Evolutionary conservation across 2,329 filamentous ascomycete species (phyloP).

Genomic region (Xylariaceae sp.): DNA sequence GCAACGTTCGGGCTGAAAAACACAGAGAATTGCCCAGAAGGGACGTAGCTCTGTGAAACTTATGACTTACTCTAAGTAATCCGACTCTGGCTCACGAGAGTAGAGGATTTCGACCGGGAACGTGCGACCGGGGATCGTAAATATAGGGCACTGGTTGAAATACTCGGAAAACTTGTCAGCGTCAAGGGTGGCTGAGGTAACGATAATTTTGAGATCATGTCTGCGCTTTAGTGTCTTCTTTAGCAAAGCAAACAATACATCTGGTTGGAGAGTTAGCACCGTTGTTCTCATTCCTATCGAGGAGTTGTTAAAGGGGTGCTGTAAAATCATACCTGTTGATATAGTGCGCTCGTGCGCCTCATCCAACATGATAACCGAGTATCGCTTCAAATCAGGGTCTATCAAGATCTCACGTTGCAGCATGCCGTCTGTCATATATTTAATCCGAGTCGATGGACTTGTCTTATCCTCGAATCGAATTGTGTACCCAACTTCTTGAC

Average conservation of each 20-base stretch:
- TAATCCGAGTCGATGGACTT: conserved; percentile 81
- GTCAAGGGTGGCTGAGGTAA: conserved; percentile 92
- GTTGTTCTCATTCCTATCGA: not conserved
- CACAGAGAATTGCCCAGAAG: not conserved
- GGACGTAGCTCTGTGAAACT: too few relatives aligned
- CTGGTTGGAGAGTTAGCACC: conserved; percentile 32
- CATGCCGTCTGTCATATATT: conserved; percentile 99
- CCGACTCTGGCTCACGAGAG: conserved; percentile 87
- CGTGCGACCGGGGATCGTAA: conserved; percentile 90
- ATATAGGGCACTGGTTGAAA: conserved; percentile 93
- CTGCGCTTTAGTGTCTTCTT: conserved; percentile 88
- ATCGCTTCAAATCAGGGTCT: conserved; percentile 81
- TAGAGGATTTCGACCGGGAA: conserved; percentile 96
- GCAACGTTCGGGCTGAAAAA: not conserved
- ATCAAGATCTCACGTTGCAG: conserved; percentile 90
- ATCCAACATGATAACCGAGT: conserved; percentile 96
- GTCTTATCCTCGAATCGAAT: conserved; percentile 97
- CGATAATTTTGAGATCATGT: conserved; percentile 87
- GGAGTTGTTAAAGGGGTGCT: not conserved
- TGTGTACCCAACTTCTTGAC: conserved; percentile 91
- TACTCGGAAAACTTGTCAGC: conserved; percentile 97
- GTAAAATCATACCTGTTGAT: conserved; percentile 49
- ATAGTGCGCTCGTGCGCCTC: conserved; percentile 98
- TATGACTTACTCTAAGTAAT: conserved; percentile 66
- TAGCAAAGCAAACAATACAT: conserved; percentile 87